Evolutionary conservation across 1,284 basidiomycete species (phyloP).

Genomic region (Puccinia novopanici): DNA sequence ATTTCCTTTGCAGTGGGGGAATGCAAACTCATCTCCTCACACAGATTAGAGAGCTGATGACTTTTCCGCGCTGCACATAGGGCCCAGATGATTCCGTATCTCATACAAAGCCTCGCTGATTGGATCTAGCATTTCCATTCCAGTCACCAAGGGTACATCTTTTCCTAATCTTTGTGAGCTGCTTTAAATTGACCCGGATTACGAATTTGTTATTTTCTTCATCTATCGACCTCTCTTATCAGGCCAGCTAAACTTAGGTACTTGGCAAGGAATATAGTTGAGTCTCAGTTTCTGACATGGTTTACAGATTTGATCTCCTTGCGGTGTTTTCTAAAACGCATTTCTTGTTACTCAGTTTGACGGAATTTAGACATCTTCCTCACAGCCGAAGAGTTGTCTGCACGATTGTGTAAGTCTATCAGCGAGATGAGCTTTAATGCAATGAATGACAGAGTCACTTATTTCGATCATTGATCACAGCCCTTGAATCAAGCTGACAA

Average conservation of each 20-base stretch:
- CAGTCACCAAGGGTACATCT: slow-evolving; percentile 47
- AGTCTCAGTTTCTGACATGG: background rate
- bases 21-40: background rate
- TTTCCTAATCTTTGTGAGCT: too few species aligned
- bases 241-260: slow-evolving; percentile 49
- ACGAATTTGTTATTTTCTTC: background rate
- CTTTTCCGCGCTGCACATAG: background rate
- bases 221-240: background rate
- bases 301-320: background rate
- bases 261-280: slow-evolving; percentile 52
- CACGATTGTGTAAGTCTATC: slow-evolving; percentile 47
- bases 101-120: slow-evolving; percentile 59
- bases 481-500: background rate
- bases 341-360: slow-evolving; percentile 40
- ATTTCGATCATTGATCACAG: background rate
- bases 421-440: background rate
- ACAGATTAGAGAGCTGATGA: slow-evolving; percentile 15
- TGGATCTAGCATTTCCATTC: slow-evolving; percentile 54
- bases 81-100: slow-evolving; percentile 54
- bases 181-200: background rate
- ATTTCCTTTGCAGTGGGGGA: background rate
- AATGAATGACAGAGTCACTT: background rate
- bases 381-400: slow-evolving; percentile 50
- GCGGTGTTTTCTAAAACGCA: background rate
- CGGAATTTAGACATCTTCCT: slow-evolving; percentile 48